phyloP scores from a whole-genome alignment of 2,329 filamentous ascomycete genomes.

The Talaromyces sp. region DNA sequence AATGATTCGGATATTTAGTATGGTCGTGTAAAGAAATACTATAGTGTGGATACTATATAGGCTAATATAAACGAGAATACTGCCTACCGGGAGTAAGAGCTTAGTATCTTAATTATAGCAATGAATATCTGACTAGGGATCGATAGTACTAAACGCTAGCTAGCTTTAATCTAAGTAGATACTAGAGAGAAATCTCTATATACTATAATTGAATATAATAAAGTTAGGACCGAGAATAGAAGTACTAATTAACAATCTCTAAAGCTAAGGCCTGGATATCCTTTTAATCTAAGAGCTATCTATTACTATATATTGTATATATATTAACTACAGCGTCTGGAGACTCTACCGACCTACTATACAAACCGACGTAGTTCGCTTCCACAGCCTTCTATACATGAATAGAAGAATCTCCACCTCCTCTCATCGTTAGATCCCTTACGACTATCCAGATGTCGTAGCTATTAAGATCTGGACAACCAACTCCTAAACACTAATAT shows the following conservation, averaged over 20 bases:
- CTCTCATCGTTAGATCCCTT: constrained; percentile 26
- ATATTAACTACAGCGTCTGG: constrained; percentile 31
- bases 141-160: constrained; percentile 12
- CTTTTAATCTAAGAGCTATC: constrained; percentile 23
- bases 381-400: constrained; percentile 29
- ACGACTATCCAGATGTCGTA: constrained; percentile 26
- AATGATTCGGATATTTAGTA: constrained; percentile 27
- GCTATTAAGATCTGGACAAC: constrained; percentile 25
- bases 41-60: constrained; percentile 23
- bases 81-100: constrained; percentile 21
- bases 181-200: constrained; percentile 20
- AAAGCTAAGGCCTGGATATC: constrained; percentile 28
- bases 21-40: constrained; percentile 27
- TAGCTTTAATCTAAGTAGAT: constrained; percentile 14
- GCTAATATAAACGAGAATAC: constrained; percentile 21
- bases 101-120: constrained; percentile 21
- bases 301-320: constrained; percentile 16
- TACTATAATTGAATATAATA: constrained; percentile 27
- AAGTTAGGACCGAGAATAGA: constrained; percentile 29
- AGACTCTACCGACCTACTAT: constrained; percentile 26
- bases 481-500: constrained; percentile 17
- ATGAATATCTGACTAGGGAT: constrained; percentile 24
- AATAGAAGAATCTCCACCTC: constrained; percentile 25
- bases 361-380: constrained; percentile 11
- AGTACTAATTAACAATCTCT: constrained; percentile 30